A percentile compares a stretch with the other conserved stretches of the same genome.
These are phyloP conservation scores for Plasmodium yoelii DNA, from an alignment of 169 alveolate species.

Conservation along the genomic window DNA sequence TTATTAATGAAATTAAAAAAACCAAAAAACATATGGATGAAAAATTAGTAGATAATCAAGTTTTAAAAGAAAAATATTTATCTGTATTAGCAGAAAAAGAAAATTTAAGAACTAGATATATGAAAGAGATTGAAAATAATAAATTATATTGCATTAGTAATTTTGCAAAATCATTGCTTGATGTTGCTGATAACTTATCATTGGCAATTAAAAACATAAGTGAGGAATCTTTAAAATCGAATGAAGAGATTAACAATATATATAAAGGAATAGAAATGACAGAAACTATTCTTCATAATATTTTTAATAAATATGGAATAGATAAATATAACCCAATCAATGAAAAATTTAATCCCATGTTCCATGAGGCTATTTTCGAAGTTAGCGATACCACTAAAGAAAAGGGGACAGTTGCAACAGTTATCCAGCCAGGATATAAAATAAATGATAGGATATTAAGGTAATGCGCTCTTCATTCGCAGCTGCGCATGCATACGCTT, in stretches of 20 bases:
- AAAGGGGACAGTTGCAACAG: conserved; percentile 90
- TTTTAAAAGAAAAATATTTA: conserved; percentile 84
- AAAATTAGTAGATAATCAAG: conserved; percentile 75
- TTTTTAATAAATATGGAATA: conserved; percentile 89
- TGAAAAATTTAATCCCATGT: conserved; percentile 92
- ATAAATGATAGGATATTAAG: conserved; percentile 92
- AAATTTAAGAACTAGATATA: conserved; percentile 85
- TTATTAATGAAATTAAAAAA: conserved; percentile 54
- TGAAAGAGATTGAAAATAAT: conserved; percentile 85
- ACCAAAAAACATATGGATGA: conserved; percentile 77
- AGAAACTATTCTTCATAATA: conserved; percentile 87
- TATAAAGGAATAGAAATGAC: conserved; percentile 92
- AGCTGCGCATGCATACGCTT: too few relatives aligned
- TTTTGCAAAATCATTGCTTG: conserved; percentile 92
- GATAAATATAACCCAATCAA: conserved; percentile 88
- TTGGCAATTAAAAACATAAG: conserved; percentile 83
- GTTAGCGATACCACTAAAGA: conserved; percentile 88
- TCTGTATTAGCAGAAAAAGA: conserved; percentile 89
- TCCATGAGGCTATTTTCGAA: conserved; percentile 94
- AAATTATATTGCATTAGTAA: conserved; percentile 88
- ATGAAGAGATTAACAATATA: conserved; percentile 76
- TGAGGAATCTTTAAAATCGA: conserved; percentile 72
- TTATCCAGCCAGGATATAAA: conserved; percentile 91
- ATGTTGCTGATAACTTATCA: conserved; percentile 91
- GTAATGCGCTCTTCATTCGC: conserved; percentile 77